Evolutionary conservation across 208 protist species (phyloP), one percentile per base, ranked within the genome.

Genomic region (Angomonas deanei): DNA sequence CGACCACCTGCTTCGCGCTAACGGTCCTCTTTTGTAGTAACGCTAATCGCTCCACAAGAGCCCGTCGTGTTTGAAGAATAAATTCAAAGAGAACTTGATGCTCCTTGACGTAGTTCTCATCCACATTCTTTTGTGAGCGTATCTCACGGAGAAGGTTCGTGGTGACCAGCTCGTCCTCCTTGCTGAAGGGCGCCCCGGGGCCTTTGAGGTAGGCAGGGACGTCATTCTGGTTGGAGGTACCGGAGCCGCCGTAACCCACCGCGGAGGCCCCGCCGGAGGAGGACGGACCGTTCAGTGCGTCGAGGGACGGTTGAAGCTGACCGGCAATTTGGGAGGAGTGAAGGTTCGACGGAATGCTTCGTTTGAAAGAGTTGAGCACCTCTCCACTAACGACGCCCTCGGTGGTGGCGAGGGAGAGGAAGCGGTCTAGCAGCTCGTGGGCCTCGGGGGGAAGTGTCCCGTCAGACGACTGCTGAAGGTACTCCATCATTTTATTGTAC

Each of bases 81-180:
- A 93, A 93, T 66, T 93, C 87, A 64, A 93, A 91, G 30, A 86
- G 72, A 3, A 63, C 65, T 54, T 76, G 76, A 53, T 89, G 66
- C 61, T 92, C 80, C n/a, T 76, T 76, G 4, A 87, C 47, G 42
- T 82, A 87, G 55, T 71, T 73, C 19, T 84, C 82, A n/a, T 88
- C 82, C 2, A 71, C 36, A 2, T 33, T 23, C 30, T 32, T 57
- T 48, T 76, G 70, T 1, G 52, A 68, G 2, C 67, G 69, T 30
- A 84, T 54, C 50, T 78, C 80, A 13, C 61, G 64, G 19, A 78
- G 17, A 11, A 75, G 49, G 23, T 54, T 58, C n/a, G 21, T 60
- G 60, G 53, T 74, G 50, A 66, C 55, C 47, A 55, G 15, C 10
- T 66, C 74, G 53, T 74, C 53, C 28, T 59, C 50, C 32, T 70